Conservation (phyloP, 2,329 filamentous ascomycete genomes). For the Fusarium chlamydosporum region DNA sequence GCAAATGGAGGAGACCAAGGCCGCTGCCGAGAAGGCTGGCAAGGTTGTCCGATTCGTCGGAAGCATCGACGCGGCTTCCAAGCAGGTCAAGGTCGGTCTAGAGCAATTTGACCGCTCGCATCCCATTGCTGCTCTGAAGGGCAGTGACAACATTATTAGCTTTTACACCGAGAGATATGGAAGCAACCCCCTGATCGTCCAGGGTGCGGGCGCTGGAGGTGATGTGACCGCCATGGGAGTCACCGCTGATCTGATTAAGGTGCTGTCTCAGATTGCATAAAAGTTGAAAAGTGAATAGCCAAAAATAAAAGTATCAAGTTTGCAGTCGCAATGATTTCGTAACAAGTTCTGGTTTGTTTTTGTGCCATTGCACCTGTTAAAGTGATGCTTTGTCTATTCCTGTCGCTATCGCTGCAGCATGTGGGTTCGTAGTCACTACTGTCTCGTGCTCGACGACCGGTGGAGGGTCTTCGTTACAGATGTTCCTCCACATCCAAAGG, state of each 20-base stretch:
- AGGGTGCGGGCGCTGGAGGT: constrained; percentile 93
- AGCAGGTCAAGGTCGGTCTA: constrained; percentile 90
- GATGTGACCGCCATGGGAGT: constrained; percentile 99
- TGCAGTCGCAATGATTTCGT: constrained; percentile 1
- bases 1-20: constrained; percentile 91
- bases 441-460: constrained; percentile 34
- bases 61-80: constrained; percentile 86
- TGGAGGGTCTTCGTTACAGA: constrained; percentile 43
- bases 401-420: constrained; percentile 45
- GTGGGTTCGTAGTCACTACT: constrained; percentile 37
- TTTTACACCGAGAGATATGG: constrained; percentile 98
- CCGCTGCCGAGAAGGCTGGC: constrained; percentile 85
- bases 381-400: constrained; percentile 45
- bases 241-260: constrained; percentile 92
- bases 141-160: constrained; percentile 98
- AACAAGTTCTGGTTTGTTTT: constrained; percentile 15
- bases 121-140: constrained; percentile 93
- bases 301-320: constrained; percentile 42
- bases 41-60: constrained; percentile 97
- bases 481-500: constrained; percentile 67
- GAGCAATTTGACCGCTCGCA: constrained; percentile 90
- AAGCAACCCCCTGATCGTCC: constrained; percentile 89
- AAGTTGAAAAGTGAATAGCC: constrained; percentile 36
- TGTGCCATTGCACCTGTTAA: constrained; percentile 25
- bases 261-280: constrained; percentile 77